phyloP scores from a whole-genome alignment of 208 protist genomes.

The Leishmania arabica region DNA sequence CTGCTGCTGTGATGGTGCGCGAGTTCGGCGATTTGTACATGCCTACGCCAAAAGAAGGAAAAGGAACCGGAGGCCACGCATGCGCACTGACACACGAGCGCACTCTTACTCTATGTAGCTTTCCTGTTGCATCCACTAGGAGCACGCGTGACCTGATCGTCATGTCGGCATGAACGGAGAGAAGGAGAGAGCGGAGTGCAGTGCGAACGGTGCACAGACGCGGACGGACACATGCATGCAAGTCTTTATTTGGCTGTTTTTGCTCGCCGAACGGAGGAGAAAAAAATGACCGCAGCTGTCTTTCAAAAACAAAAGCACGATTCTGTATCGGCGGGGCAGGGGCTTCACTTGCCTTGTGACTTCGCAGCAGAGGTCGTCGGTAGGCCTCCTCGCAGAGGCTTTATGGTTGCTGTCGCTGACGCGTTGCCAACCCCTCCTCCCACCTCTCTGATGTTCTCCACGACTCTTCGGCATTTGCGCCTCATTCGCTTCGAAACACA shows the following conservation, averaged over 20 bases:
- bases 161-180: background rate
- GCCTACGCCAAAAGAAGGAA: background rate
- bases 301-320: background rate
- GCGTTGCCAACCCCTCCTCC: background rate
- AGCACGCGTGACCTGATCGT: background rate
- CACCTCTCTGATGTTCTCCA: background rate
- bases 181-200: background rate
- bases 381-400: background rate
- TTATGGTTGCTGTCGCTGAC: background rate
- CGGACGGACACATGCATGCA: no score
- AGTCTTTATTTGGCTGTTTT: background rate
- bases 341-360: background rate
- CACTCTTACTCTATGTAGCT: background rate
- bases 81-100: background rate
- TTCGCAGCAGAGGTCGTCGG: background rate
- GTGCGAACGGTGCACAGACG: background rate
- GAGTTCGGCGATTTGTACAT: background rate
- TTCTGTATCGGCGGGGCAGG: background rate
- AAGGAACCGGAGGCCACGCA: background rate
- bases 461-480: background rate
- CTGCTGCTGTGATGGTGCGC: background rate
- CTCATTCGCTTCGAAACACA: background rate
- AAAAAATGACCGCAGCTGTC: background rate
- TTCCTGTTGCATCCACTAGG: background rate
- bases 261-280: background rate